These are phyloP conservation scores for Picea abies DNA, from an alignment of 83 land plant species.

Conservation along the genomic window DNA sequence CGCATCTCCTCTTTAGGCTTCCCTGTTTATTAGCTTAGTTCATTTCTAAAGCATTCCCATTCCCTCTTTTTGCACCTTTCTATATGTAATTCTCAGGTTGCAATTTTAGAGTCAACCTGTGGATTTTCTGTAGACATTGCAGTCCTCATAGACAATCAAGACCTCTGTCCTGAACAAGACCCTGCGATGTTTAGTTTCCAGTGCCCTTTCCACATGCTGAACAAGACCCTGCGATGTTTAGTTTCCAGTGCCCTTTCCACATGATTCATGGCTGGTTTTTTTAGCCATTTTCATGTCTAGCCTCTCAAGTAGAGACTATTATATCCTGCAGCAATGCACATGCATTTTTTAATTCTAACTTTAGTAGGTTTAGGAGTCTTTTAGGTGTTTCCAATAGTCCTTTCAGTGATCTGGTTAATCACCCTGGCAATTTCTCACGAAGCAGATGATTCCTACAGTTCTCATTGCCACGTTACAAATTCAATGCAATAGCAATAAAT, in stretches of 20 bases:
- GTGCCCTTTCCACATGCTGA: background rate
- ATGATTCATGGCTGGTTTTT: background rate
- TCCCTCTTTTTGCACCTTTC: background rate
- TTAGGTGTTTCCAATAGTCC: too few relatives aligned
- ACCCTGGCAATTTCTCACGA: background rate
- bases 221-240: constrained; percentile 13
- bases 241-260: constrained; percentile 1
- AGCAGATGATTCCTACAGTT: background rate
- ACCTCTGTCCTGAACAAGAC: constrained; percentile 12
- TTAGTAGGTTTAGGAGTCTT: background rate
- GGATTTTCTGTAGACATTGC: background rate
- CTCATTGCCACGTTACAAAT: background rate
- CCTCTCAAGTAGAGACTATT: background rate
- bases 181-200: constrained; percentile 13
- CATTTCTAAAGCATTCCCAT: background rate
- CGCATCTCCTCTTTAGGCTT: background rate
- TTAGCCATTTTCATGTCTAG: background rate
- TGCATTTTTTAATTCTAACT: background rate
- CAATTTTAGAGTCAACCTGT: constrained; percentile 16
- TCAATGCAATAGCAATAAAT: background rate
- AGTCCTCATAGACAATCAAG: background rate
- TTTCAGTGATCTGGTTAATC: constrained; percentile 9
- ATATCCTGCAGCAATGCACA: constrained; percentile 1
- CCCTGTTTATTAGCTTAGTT: background rate
- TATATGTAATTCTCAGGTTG: background rate